Conservation (phyloP, 23 red algal genomes). For the Gracilaria caudata region DNA sequence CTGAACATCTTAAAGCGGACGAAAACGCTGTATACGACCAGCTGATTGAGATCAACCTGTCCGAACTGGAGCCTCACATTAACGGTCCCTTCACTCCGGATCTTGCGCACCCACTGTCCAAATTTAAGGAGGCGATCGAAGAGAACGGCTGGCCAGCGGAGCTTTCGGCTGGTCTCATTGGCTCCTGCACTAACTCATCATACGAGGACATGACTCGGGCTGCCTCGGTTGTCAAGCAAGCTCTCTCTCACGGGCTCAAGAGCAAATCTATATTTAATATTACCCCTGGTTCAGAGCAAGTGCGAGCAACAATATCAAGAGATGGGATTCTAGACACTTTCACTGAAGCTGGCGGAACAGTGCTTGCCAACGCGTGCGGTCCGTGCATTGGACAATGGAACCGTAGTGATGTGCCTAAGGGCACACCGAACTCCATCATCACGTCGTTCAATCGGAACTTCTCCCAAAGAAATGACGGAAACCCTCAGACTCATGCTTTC, state of each 20-base stretch:
- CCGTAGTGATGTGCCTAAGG: conserved; percentile 94
- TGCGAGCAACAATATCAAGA: conserved; percentile 94
- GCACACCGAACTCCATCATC: conserved; percentile 95
- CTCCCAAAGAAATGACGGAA: conserved; percentile 96
- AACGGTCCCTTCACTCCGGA: conserved; percentile 99
- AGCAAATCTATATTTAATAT: conserved; percentile 94
- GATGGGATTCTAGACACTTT: conserved; percentile 95
- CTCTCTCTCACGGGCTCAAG: conserved; percentile 89
- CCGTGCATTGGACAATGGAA: conserved; percentile 99
- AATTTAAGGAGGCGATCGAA: conserved; percentile 86
- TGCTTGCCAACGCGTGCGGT: conserved; percentile 97
- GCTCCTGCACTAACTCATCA: conserved; percentile 98
- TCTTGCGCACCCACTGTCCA: conserved; percentile 92
- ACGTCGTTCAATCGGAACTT: conserved; percentile 99
- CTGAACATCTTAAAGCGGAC: conserved; percentile 79
- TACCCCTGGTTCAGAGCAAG: conserved; percentile 97
- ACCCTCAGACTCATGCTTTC: conserved; percentile 96
- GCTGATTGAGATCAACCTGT: conserved; percentile 97
- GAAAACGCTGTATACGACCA: conserved; percentile 93
- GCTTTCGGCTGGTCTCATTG: conserved; percentile 90
- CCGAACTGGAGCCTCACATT: conserved; percentile 88
- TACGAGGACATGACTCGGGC: conserved; percentile 95
- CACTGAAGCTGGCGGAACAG: conserved; percentile 87
- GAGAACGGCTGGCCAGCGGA: conserved; percentile 90
- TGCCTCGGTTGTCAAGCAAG: conserved; percentile 90